Evolutionary conservation across 176 grass and related monocot species (phyloP), one percentile per base, ranked within the genome.

Genomic region (Rhynchospora tenuis): DNA sequence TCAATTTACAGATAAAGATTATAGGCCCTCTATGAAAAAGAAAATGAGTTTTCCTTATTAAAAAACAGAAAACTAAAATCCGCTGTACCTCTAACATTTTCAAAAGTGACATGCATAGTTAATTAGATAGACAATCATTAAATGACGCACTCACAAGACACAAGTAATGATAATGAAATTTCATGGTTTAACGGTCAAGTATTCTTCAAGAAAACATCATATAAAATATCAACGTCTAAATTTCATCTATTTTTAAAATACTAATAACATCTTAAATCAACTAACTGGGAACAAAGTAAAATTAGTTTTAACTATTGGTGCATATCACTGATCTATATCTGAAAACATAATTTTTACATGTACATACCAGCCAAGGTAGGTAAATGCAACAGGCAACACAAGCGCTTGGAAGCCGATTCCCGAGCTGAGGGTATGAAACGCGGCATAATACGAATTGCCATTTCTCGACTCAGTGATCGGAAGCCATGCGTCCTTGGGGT

Each of bases 381-480:
- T 81, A 89, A 99, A 99, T 64, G 96, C 91, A 20, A 78, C 77
- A 27, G 96, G 96, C 54, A 99, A 75, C 72, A 95, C 88, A 52
- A 99, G 89, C 27, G 96, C 96, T 84, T 99, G 96, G 91, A 95
- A 99, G 3, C 96, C 96, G 46, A 99, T 91, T n/a, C 96, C 93
- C 64, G 91, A 99, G 91, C 83, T 95, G 77, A 99, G 96, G 82
- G 64, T 91, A 88, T 99, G 96, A 88, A 99, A 99, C 29, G 96
- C 96, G 17, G 96, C 88, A 87, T 95, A 99, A 90, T 93, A 99
- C 45, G 93, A 87, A 85, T 99, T 99, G 48, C 96, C 96, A 78
- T 87, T 95, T 47, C 88, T 64, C n/a, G 96, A 99, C 72, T 95
- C 96, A 24, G 96, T 99, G 89, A 99, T 99, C 59, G 96, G 96